phyloP scores from a whole-genome alignment of 352 stramenopile species.

The Phytophthora chlamydospora region DNA sequence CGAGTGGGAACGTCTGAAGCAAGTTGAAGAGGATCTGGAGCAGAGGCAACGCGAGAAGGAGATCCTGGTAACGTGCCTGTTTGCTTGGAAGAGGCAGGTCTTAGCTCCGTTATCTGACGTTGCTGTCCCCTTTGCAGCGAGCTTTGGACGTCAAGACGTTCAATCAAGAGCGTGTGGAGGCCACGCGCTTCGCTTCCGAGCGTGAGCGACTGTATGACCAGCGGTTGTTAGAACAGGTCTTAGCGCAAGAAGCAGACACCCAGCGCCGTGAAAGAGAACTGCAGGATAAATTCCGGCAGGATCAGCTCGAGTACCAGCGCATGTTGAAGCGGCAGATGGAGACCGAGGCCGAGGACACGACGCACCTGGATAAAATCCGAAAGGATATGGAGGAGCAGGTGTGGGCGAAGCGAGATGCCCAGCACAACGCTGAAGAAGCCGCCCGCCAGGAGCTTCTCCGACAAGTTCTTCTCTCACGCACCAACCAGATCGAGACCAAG shows the following conservation, averaged over 20 bases:
- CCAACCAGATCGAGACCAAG: constrained; percentile 62
- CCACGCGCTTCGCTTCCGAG: constrained; percentile 42
- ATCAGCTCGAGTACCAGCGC: constrained; percentile 77
- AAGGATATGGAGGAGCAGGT: constrained; percentile 85
- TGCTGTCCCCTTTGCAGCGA: constrained; percentile 28
- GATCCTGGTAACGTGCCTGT: constrained; percentile 37
- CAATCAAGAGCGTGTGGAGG: constrained; percentile 71
- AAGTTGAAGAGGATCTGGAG: constrained; percentile 71
- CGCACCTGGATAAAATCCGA: constrained; percentile 70
- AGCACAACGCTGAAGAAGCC: constrained; percentile 73
- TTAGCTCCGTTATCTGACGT: neutral
- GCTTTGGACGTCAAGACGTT: constrained; percentile 78
- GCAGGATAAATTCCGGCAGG: constrained; percentile 69
- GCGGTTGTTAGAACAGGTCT: constrained; percentile 57
- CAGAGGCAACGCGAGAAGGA: constrained; percentile 56
- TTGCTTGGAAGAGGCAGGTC: neutral
- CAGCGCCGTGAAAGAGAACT: constrained; percentile 63
- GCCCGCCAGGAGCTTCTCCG: constrained; percentile 73
- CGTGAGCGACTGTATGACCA: constrained; percentile 75
- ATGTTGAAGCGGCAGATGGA: constrained; percentile 83
- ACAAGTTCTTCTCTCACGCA: constrained; percentile 68
- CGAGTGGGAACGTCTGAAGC: constrained; percentile 66
- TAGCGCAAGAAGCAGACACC: constrained; percentile 66
- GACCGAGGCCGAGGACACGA: constrained; percentile 69
- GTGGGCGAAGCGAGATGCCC: constrained; percentile 75